These are phyloP conservation scores for Sugiyamaella japonica DNA, from an alignment of 1,139 yeast genomes.

Conservation along the genomic window DNA sequence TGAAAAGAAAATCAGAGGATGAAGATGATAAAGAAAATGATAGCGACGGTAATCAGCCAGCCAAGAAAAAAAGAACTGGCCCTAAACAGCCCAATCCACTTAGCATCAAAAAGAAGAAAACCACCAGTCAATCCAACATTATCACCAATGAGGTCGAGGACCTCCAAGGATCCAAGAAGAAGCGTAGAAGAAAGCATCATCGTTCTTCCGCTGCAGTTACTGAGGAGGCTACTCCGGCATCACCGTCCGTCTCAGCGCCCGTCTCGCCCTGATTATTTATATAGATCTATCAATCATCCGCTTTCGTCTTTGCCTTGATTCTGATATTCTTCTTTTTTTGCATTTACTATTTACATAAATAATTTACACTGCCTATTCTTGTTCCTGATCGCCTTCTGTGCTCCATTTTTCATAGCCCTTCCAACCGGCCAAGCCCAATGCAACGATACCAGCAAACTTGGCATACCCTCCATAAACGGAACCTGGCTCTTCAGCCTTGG, in stretches of 20 bases:
- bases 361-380: background rate
- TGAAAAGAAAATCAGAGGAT: slow-evolving; percentile 32
- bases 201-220: background rate
- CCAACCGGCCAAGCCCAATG: slow-evolving; percentile 35
- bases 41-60: slow-evolving; percentile 28
- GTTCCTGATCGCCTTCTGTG: background rate
- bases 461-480: slow-evolving; percentile 34
- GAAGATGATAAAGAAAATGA: slow-evolving; percentile 35
- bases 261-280: slow-evolving; percentile 13
- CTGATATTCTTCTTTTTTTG: background rate
- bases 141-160: background rate
- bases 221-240: background rate
- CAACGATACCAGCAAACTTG: slow-evolving; percentile 28
- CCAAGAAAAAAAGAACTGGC: slow-evolving; percentile 57
- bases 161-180: slow-evolving; percentile 12
- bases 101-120: slow-evolving; percentile 59
- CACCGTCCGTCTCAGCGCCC: background rate
- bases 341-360: slow-evolving; percentile 46
- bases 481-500: slow-evolving; percentile 32
- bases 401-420: slow-evolving; percentile 25
- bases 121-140: background rate
- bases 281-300: background rate
- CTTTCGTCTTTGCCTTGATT: background rate
- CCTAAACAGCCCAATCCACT: slow-evolving; percentile 81
- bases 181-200: slow-evolving; percentile 21